phyloP scores from a whole-genome alignment of 2,329 filamentous ascomycete species.

The Escovopsis sp. region DNA sequence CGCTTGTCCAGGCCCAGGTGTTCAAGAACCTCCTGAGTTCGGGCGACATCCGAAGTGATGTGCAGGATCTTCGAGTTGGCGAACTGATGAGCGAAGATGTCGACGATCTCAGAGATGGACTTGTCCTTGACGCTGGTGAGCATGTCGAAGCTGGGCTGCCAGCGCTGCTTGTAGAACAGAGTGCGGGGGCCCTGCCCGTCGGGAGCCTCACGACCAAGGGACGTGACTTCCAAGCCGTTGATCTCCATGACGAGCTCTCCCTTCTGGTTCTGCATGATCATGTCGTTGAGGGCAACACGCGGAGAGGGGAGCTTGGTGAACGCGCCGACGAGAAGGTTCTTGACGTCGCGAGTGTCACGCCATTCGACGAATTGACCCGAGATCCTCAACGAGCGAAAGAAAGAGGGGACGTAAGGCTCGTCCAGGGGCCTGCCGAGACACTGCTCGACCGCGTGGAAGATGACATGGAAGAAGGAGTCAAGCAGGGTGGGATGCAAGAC shows the following conservation, averaged over 20 bases:
- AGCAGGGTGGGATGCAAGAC: slow-evolving; percentile 11
- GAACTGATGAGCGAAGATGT: slow-evolving; percentile 12
- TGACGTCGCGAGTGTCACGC: slow-evolving; percentile 5
- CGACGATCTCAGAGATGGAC: slow-evolving; percentile 7
- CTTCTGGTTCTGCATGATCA: slow-evolving; percentile 8
- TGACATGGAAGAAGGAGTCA: slow-evolving; percentile 13
- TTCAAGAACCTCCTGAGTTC: slow-evolving; percentile 5
- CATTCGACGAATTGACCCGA: slow-evolving; percentile 10
- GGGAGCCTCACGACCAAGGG: slow-evolving; percentile 9
- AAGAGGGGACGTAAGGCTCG: slow-evolving; percentile 13
- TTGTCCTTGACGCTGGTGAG: slow-evolving; percentile 6
- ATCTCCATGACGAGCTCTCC: slow-evolving; percentile 11
- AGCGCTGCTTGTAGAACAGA: slow-evolving; percentile 11
- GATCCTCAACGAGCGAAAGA: slow-evolving; percentile 10
- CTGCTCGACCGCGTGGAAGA: slow-evolving; percentile 12
- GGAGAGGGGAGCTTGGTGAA: slow-evolving; percentile 12
- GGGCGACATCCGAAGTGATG: slow-evolving; percentile 7
- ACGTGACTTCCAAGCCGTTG: slow-evolving; percentile 10
- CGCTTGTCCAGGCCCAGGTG: slow-evolving; percentile 7
- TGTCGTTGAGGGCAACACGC: slow-evolving; percentile 11
- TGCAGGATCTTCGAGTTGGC: slow-evolving; percentile 11
- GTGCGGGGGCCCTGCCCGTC: slow-evolving; percentile 9
- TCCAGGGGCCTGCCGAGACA: slow-evolving; percentile 9
- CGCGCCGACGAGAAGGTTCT: slow-evolving; percentile 9
- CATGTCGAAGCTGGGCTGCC: slow-evolving; percentile 12